Percentiles rank a stretch among this genome's conserved stretches.
Evolutionary conservation across 345 rosid species (phyloP).

Genomic region (Toxicodendron radicans): DNA sequence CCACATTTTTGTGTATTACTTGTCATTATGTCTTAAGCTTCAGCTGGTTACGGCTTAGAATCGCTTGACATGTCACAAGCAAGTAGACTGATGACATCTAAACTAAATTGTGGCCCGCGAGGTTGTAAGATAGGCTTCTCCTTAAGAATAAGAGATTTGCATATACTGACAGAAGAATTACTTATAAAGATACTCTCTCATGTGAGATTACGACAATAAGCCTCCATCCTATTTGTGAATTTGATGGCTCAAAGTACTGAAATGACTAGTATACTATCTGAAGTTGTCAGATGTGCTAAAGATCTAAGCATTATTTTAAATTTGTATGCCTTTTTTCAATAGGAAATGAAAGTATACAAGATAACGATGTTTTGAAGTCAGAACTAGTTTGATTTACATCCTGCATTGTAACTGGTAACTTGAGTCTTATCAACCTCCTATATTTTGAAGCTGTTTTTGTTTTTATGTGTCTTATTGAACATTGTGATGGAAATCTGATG

Average conservation of each 20-base stretch:
- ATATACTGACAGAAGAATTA: neutral
- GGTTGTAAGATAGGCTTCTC: neutral
- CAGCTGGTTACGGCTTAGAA: neutral
- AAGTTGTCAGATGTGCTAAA: neutral
- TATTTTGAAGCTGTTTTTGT: neutral
- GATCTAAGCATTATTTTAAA: neutral
- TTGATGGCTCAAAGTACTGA: neutral
- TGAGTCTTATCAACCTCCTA: neutral
- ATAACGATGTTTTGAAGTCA: neutral
- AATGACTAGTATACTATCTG: neutral
- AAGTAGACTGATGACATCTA: neutral
- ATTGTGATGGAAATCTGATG: conserved; percentile 1
- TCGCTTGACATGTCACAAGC: neutral
- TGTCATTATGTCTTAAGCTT: neutral
- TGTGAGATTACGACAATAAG: neutral
- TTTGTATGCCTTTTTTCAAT: neutral
- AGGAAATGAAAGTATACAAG: neutral
- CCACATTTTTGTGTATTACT: neutral
- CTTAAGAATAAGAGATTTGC: neutral
- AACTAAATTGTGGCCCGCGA: neutral
- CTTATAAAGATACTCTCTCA: neutral
- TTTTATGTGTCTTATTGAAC: neutral
- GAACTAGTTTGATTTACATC: too few relatives aligned
- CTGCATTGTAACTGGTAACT: too few relatives aligned
- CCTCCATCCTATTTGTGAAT: neutral